Base-by-base conservation (phyloP, 371 early-diverging fungal genomes). In the Rhizomucor pusillus region DNA sequence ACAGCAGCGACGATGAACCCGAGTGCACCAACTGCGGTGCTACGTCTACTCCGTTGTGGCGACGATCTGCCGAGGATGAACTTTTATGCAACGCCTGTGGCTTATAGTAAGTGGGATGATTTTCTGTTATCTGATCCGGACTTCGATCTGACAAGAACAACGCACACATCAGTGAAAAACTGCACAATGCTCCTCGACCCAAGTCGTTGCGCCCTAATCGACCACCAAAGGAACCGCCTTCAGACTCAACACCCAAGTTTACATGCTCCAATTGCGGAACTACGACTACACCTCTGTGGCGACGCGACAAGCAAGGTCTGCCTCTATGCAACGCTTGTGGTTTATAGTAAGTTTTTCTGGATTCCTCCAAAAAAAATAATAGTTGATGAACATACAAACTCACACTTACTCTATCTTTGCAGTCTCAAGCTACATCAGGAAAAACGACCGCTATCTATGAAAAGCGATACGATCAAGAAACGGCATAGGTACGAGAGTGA, bases 251-350 rank as follows among this genome's bases (percentile, higher is more conserved):
- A 14, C 35, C 60, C 18, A 75, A 75, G 53, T 76, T 78, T 1
- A 61, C 61, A 11, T 98, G 98, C 71, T 79, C 81, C 43, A 97
- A 98, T 69, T 98, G 98, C 77, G 65, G 77, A 6, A 93, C 95
- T 3, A 88, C 84, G 1, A 81, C 77, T 19, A 99, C 99, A 1
- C 98, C 99, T 1, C 83, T 97, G 24, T 99, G 99, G 99, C 82
- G 99, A 39, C 82, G 97, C 43, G 90, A 91, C 60, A 82, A 80
- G 37, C 79, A 86, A 37, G 93, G 92, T 19, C 80, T 85, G 34
- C 79, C 85, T 43, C 71, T 97, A 43, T 98, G 99, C 77, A 98
- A 98, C 68, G 98, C 98, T 1, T 98, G 98, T 65, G 98, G 98
- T 14, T 71, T 99, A 54, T 98, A 97, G 75, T 89, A 79, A 81